These are phyloP conservation scores for Daldinia grandis DNA, from an alignment of 495 filamentous ascomycete genomes.

Conservation along the genomic window DNA sequence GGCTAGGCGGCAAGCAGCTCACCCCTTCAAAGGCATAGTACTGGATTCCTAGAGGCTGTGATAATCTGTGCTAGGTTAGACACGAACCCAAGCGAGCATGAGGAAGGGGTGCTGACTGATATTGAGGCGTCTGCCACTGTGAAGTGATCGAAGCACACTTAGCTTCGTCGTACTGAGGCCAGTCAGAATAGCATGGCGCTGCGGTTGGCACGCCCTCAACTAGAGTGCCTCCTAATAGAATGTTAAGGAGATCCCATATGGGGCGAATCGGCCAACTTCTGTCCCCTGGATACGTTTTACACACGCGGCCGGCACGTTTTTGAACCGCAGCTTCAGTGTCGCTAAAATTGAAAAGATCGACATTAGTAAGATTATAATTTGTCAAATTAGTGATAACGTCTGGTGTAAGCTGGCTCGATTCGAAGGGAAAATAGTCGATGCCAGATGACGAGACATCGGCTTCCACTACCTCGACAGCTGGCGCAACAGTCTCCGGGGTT, in stretches of 20 bases:
- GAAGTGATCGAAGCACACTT: constrained; percentile 51
- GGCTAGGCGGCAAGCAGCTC: constrained; percentile 33
- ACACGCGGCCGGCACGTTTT: background rate
- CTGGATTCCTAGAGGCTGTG: constrained; percentile 32
- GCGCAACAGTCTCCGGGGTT: constrained; percentile 29
- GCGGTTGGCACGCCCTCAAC: constrained; percentile 63
- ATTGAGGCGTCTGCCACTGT: constrained; percentile 38
- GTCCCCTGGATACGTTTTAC: background rate
- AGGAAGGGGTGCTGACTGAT: constrained; percentile 16
- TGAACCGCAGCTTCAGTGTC: background rate
- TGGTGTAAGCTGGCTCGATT: constrained; percentile 52
- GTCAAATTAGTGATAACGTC: constrained; percentile 47
- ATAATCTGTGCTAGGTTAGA: constrained; percentile 19
- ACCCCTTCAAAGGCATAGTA: constrained; percentile 35
- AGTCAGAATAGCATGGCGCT: constrained; percentile 59
- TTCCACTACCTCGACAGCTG: constrained; percentile 31
- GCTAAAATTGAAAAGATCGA: background rate
- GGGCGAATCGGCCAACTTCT: background rate
- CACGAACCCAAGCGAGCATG: background rate
- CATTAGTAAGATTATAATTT: constrained; percentile 13
- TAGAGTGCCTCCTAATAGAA: constrained; percentile 47
- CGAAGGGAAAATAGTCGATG: constrained; percentile 45
- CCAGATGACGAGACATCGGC: constrained; percentile 22
- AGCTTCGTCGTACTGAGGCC: constrained; percentile 54
- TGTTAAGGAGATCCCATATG: background rate